Base-by-base conservation (phyloP, 2,329 filamentous ascomycete species). In the Aspergillus sp. region DNA sequence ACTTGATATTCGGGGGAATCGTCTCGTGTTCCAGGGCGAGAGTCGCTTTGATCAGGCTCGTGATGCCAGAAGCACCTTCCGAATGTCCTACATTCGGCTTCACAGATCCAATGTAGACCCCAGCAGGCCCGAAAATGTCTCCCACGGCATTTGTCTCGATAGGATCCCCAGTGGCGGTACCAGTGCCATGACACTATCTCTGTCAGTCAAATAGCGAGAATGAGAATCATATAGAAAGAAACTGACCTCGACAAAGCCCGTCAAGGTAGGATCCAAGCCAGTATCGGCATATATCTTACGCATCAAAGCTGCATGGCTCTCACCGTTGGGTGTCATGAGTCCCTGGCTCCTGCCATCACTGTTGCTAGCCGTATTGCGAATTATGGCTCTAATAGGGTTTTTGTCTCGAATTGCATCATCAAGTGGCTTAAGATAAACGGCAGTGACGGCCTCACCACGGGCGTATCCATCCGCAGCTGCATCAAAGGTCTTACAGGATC, bases 61-160 rank as follows among this genome's bases (percentile, higher is more conserved):
- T 51, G 6, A 59, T 33, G 1, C 49, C 54, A 5, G 53, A 52
- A 3, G 51, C 49, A 4, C 51, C 55, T 43, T 58, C 55, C 0
- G 40, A 37, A 33, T 59, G 56, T 6, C 56, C 54, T n/a, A 59
- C 28, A 31, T 58, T 57, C 2, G 54, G 47, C 40, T 59, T 59
- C 5, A 57, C 45, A 6, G 49, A 36, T 12, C 49, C 47, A 10
- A 52, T 33, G 10, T 40, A 7, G 8, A 47, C 33, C 5, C 45
- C 39, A 11, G 33, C 11, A 1, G 30, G 37, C 1, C 9, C 31
- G 5, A 52, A 46, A 3, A 47, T 7, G n/a, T 37, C 37, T 1
- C 36, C 39, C 3, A 50, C 43, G 2, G 34, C 47, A 5, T 40
- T n/a, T 9, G 36, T 30, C 26, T 52, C 50, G 1, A 39, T 11